Conservation (phyloP, 2,329 filamentous ascomycete genomes). For the Westerdykella aurantiaca region DNA sequence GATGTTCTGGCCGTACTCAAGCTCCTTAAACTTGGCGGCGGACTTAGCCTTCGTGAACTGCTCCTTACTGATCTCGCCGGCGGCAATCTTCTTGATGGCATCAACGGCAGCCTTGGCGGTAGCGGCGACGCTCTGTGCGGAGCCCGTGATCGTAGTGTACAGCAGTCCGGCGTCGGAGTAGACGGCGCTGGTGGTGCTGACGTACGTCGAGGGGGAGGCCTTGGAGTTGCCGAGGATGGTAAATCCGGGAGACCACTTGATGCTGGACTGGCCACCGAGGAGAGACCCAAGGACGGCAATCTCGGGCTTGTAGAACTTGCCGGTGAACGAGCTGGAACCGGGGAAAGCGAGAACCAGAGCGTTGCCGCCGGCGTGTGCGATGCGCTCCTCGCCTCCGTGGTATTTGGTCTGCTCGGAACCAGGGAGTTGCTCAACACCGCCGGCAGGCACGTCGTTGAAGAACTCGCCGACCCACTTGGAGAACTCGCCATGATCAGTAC, state of each 20-base stretch:
- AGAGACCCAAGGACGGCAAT: constrained; percentile 80
- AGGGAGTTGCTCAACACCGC: constrained; percentile 39
- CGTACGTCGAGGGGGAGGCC: constrained; percentile 58
- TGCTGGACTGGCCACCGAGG: constrained; percentile 80
- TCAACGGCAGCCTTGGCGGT: constrained; percentile 74
- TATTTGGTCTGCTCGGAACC: constrained; percentile 70
- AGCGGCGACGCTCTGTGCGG: constrained; percentile 64
- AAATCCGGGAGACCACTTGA: constrained; percentile 96
- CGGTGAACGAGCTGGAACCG: constrained; percentile 70
- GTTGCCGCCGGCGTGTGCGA: constrained; percentile 70
- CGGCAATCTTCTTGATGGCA: constrained; percentile 72
- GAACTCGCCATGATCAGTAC: constrained; percentile 68
- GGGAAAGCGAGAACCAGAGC: constrained; percentile 88
- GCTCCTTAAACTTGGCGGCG: constrained; percentile 84
- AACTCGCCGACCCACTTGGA: constrained; percentile 90
- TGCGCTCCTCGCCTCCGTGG: constrained; percentile 91
- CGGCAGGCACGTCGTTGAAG: constrained; percentile 65
- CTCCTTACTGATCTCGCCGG: constrained; percentile 71
- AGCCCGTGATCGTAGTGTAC: constrained; percentile 72
- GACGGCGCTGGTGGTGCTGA: constrained; percentile 69
- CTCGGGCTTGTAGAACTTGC: constrained; percentile 78
- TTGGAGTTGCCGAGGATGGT: constrained; percentile 77
- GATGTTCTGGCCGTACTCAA: constrained; percentile 75
- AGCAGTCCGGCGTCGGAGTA: constrained; percentile 96
- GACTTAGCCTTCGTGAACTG: constrained; percentile 87